Percentiles rank a stretch among this genome's conserved stretches.
Conservation (phyloP, 78 protist species). For the slime mould (Dictyostelium discoideum) region dicty_2.7 NC_007088.5:1173001-1173500, state of each 20-base stretch:
- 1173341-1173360: too few relatives aligned
- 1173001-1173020: not conserved
- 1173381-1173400: not conserved
- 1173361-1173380: not conserved
- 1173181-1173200: not conserved
- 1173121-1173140: conserved; percentile 64
- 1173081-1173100: conserved; percentile 12
- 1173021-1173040: conserved; percentile 33
- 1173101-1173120: conserved; percentile 1
- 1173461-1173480: conserved; percentile 21
- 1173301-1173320: too few relatives aligned
- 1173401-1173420: conserved; percentile 24
- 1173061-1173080: conserved; percentile 53
- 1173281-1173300: not conserved
- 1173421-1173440: conserved; percentile 4
- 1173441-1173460: conserved; percentile 19
- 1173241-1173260: not conserved
- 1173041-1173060: conserved; percentile 21
- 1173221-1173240: conserved; percentile 44
- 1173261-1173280: not conserved
- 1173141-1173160: conserved; percentile 32
- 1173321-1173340: too few relatives aligned
- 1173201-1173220: conserved; percentile 77
- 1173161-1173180: conserved; percentile 38
- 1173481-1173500: not conserved